Evolutionary conservation across 805 yeast species (phyloP).

Genomic region (Zygoascus biomembranicola): DNA sequence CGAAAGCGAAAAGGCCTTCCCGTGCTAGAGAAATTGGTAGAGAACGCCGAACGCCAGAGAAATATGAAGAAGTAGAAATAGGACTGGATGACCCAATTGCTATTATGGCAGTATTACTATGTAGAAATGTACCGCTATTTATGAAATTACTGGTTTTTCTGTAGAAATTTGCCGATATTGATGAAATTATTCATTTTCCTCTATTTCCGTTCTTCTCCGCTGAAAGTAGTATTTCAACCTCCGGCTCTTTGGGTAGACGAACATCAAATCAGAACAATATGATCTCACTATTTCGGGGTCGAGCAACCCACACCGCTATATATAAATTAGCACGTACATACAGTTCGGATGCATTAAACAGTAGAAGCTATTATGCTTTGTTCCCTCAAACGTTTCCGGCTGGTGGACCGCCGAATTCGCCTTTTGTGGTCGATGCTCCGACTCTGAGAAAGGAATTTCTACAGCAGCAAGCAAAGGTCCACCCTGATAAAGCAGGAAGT

Average conservation of each 20-base stretch:
- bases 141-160: neutral
- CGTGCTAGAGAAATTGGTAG: constrained; percentile 82
- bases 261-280: neutral
- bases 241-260: too few species aligned
- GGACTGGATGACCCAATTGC: neutral
- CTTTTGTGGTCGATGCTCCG: constrained; percentile 49
- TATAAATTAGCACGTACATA: neutral
- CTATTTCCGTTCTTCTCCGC: too few species aligned
- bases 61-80: constrained; percentile 38
- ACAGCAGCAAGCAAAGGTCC: constrained; percentile 59
- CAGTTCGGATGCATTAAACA: neutral
- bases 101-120: too few species aligned
- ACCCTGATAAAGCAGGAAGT: constrained; percentile 60
- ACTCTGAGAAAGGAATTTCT: constrained; percentile 69
- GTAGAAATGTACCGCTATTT: neutral
- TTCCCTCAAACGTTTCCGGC: constrained; percentile 71
- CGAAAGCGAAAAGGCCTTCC: constrained; percentile 82
- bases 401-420: constrained; percentile 54
- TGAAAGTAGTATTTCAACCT: too few species aligned
- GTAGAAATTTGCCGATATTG: neutral
- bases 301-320: neutral
- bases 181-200: too few species aligned
- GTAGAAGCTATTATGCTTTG: constrained; percentile 35
- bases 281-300: neutral
- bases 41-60: constrained; percentile 91